Base-by-base conservation (phyloP, 2,329 filamentous ascomycete species). In the Boeremia exigua region DNA sequence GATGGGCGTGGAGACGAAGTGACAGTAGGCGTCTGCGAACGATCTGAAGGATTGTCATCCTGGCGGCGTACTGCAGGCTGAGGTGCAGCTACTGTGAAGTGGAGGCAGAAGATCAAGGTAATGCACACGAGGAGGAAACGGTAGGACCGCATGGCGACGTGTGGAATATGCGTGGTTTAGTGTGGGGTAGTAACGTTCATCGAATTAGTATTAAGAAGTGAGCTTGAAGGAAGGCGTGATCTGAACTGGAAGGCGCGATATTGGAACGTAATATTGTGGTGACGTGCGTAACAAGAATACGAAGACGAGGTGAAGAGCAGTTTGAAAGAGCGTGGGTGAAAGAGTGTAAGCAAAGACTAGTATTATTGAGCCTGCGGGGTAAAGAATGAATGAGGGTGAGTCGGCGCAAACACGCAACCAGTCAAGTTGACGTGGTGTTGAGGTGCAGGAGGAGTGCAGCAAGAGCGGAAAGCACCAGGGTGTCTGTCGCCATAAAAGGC, bases 101-200 rank as follows among this genome's bases (percentile, higher is more conserved):
- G 60, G 14, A 72, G 56, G 52, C 63, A 71, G 23, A 72, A 48
- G 30, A 68, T 29, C 36, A 75, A 62, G 25, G 61, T 65, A 46
- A 74, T 54, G 56, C 55, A 64, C 37, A 67, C 51, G 36, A 70
- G 29, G 25, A 74, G 60, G 49, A 63, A 60, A 44, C 59, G 62
- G 48, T 61, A 59, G 40, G 67, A 67, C 12, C 63, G 69, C 73
- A 75, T 75, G 54, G 59, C 54, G 69, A 55, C 39, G 36, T 43
- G 47, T 39, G 52, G 38, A 44, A 50, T 28, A 40, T 38, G 43
- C 30, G 50, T 48, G 33, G 29, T 58, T 65, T 61, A 69, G 39
- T 37, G 49, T 39, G 30, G 42, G 38, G 42, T 32, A 50, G 38
- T 56, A 54, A 57, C 51, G 58, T 61, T 67, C 71, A 73, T 74